phyloP scores from a whole-genome alignment of 1,284 basidiomycete genomes.

The Cutaneotrichosporon arboriforme region DNA sequence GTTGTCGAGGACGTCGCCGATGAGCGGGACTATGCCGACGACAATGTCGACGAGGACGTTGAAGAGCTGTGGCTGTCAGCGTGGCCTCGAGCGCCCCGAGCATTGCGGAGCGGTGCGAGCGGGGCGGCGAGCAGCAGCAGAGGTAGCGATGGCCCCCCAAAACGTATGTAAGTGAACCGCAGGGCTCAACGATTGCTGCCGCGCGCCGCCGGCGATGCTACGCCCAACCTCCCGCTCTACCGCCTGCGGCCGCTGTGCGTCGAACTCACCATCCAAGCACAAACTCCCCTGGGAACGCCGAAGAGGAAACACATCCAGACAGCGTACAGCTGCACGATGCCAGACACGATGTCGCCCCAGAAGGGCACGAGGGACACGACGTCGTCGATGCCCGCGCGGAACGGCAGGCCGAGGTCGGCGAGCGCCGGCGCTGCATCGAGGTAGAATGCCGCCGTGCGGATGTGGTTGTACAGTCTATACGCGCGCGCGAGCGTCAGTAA shows the following conservation, averaged over 20 bases:
- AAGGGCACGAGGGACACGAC: constrained; percentile 47
- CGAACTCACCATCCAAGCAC: constrained; percentile 42
- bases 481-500: background rate
- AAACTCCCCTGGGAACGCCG: constrained; percentile 31
- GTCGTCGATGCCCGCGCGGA: constrained; percentile 48
- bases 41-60: constrained; percentile 42
- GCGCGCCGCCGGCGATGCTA: no score
- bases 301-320: constrained; percentile 45
- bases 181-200: no score
- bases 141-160: background rate
- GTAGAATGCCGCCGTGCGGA: constrained; percentile 45
- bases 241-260: background rate
- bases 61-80: constrained; percentile 31
- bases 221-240: background rate
- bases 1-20: constrained; percentile 48
- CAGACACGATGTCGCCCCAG: constrained; percentile 45
- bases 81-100: background rate
- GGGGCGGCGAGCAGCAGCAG: background rate
- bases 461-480: constrained; percentile 45
- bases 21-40: constrained; percentile 43
- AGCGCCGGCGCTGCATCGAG: constrained; percentile 47
- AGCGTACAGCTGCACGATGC: constrained; percentile 45
- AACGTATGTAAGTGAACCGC: no score
- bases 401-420: constrained; percentile 46
- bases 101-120: no score